Conservation (phyloP, 768 basidiomycete species). For the Podaxis carcinomalis region DNA sequence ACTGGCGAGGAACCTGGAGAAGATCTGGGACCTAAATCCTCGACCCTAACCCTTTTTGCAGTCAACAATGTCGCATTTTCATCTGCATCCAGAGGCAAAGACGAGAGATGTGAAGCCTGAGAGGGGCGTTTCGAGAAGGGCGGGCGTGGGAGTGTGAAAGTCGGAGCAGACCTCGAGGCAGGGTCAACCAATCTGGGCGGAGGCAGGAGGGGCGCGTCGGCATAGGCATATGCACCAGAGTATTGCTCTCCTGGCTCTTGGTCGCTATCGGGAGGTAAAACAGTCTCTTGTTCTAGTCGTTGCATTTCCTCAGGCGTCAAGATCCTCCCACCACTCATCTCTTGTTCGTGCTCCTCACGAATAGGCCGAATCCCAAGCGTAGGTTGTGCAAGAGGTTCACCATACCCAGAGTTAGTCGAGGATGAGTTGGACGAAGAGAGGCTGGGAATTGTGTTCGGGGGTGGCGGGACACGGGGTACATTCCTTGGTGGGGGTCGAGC, state of each 20-base stretch:
- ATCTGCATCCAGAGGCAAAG: slow-evolving; percentile 28
- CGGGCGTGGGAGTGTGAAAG: slow-evolving; percentile 15
- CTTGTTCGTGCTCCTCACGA: slow-evolving; percentile 27
- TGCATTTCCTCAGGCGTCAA: slow-evolving; percentile 34
- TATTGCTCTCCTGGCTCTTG: slow-evolving; percentile 21
- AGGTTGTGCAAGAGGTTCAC: slow-evolving; percentile 37
- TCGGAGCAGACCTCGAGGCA: slow-evolving; percentile 19
- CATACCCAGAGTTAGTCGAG: slow-evolving; percentile 42
- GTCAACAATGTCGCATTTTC: slow-evolving; percentile 47
- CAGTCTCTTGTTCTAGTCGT: slow-evolving; percentile 31
- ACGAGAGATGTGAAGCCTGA: slow-evolving; percentile 23
- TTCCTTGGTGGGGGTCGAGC: slow-evolving; percentile 16
- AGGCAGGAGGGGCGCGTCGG: slow-evolving; percentile 24
- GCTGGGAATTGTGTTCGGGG: slow-evolving; percentile 31
- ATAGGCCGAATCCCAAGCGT: slow-evolving; percentile 33
- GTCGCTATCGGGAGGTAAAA: slow-evolving; percentile 22
- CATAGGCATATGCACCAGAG: slow-evolving; percentile 27
- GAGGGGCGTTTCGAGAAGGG: slow-evolving; percentile 20
- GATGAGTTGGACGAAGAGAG: slow-evolving; percentile 36
- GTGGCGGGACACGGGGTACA: slow-evolving; percentile 35
- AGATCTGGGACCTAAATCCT: slow-evolving; percentile 29
- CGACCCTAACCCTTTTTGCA: slow-evolving; percentile 44
- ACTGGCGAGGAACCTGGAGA: slow-evolving; percentile 13
- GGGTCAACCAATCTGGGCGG: slow-evolving; percentile 33
- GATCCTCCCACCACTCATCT: slow-evolving; percentile 25